phyloP scores from a whole-genome alignment of 371 early-diverging fungal species.

The Choanephora cucurbitarum region DNA sequence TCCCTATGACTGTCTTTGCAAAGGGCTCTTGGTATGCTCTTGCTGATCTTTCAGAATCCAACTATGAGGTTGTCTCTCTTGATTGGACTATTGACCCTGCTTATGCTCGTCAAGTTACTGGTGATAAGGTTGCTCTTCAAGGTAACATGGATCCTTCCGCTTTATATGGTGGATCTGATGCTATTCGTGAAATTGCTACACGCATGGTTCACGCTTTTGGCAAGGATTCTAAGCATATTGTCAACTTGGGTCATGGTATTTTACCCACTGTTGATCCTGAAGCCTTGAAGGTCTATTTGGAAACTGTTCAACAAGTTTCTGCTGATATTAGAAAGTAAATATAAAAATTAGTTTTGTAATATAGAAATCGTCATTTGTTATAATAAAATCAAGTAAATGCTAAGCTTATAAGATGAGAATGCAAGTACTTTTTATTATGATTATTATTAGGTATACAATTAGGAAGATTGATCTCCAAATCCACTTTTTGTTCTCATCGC shows the following conservation, averaged over 20 bases:
- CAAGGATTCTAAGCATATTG: constrained; percentile 75
- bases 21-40: constrained; percentile 90
- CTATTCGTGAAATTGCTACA: constrained; percentile 72
- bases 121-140: constrained; percentile 79
- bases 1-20: constrained; percentile 93
- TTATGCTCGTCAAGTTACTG: constrained; percentile 61
- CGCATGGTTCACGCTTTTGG: constrained; percentile 89
- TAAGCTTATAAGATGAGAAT: too few relatives aligned
- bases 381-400: too few relatives aligned
- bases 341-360: constrained; percentile 4
- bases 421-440: too few relatives aligned
- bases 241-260: constrained; percentile 97
- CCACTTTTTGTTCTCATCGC: constrained; percentile 20
- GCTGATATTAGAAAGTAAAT: constrained; percentile 43
- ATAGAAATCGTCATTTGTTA: not conserved
- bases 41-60: constrained; percentile 64
- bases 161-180: constrained; percentile 77
- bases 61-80: constrained; percentile 85
- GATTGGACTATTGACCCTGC: constrained; percentile 91
- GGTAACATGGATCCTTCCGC: constrained; percentile 95
- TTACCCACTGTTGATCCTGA: constrained; percentile 78
- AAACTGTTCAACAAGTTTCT: constrained; percentile 64
- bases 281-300: constrained; percentile 69
- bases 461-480: constrained; percentile 2
- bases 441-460: too few relatives aligned